Evolutionary conservation across 305 asterid genomes (phyloP).

Genomic region (Fraxinus dipetala): DNA sequence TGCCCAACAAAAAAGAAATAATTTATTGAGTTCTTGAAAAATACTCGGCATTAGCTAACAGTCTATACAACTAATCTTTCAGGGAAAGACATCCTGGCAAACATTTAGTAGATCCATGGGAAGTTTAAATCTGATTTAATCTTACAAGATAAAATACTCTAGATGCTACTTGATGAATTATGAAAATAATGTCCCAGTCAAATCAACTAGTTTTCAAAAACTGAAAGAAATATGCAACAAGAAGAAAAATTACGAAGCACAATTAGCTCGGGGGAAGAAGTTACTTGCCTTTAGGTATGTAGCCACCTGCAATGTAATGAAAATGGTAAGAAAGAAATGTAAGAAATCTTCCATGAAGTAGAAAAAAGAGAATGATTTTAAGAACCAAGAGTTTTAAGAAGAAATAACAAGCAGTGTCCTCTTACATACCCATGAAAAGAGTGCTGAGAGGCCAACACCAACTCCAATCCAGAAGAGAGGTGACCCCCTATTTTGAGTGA

Average conservation of each 20-base stretch:
- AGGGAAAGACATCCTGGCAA: background rate
- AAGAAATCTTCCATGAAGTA: constrained; percentile 14
- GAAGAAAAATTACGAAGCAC: constrained; percentile 8
- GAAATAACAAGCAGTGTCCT: constrained; percentile 4
- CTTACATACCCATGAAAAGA: constrained; percentile 78
- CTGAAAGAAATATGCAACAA: background rate
- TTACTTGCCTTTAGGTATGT: constrained; percentile 66
- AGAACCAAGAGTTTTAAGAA: background rate
- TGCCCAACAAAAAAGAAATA: background rate
- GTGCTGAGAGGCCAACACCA: constrained; percentile 90
- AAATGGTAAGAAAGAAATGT: constrained; percentile 29
- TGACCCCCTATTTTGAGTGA: constrained; percentile 59
- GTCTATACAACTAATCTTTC: background rate
- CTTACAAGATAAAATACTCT: background rate
- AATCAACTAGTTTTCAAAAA: background rate
- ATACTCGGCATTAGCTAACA: background rate
- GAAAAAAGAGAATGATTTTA: background rate
- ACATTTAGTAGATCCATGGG: background rate
- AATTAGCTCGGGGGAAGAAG: constrained; percentile 17
- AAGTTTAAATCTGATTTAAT: background rate
- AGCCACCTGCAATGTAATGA: constrained; percentile 57
- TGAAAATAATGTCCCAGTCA: background rate
- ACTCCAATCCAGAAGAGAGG: constrained; percentile 97
- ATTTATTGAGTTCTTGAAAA: background rate
- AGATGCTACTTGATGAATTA: background rate